phyloP scores from a whole-genome alignment of 805 yeast species.

The Teunomyces tritomae region DNA sequence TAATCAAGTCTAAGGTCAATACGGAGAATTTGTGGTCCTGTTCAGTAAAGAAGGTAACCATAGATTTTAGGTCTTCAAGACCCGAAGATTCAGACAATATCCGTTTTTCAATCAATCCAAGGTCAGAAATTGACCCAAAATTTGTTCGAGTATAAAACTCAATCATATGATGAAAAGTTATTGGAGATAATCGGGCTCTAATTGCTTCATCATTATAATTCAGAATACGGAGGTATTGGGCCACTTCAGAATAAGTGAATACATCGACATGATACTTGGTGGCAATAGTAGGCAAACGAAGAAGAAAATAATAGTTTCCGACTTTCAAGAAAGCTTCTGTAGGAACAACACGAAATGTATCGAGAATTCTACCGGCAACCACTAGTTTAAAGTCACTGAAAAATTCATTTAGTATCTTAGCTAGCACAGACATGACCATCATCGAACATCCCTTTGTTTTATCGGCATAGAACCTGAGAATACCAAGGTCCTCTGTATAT shows the following conservation, averaged over 20 bases:
- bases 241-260: not conserved
- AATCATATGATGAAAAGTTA: not conserved
- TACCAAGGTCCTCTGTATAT: constrained; percentile 9
- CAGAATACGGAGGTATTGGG: not conserved
- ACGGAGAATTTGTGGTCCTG: not conserved
- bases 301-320: not conserved
- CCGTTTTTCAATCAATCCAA: not conserved
- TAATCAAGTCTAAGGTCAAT: not conserved
- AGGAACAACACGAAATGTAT: not conserved
- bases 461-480: constrained; percentile 9
- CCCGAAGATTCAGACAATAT: not conserved
- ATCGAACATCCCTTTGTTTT: constrained; percentile 7
- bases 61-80: not conserved
- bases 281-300: not conserved
- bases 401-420: constrained; percentile 3
- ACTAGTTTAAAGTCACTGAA: not conserved
- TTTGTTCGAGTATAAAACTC: not conserved
- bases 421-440: constrained; percentile 7
- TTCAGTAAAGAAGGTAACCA: not conserved
- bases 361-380: not conserved
- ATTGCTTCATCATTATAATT: not conserved
- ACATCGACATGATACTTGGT: not conserved
- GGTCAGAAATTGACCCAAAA: not conserved
- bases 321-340: not conserved
- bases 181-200: not conserved